These are phyloP conservation scores for Saccharum officinarum DNA, from an alignment of 176 grass and related monocot species.

Conservation along the genomic window DNA sequence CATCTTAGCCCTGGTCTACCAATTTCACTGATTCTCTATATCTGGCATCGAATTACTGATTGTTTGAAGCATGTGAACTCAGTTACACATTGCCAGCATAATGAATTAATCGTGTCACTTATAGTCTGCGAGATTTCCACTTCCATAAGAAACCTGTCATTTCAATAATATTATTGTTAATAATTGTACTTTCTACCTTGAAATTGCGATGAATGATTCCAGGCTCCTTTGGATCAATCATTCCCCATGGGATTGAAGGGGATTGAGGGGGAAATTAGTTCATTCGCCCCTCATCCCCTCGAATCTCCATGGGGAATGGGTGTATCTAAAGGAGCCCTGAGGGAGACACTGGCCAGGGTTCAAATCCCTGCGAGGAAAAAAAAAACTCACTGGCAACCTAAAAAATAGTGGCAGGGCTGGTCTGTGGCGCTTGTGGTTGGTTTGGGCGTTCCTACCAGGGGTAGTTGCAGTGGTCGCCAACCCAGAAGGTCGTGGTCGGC, in stretches of 20 bases:
- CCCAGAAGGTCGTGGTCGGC: no score
- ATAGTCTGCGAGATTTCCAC: not conserved
- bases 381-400: not conserved
- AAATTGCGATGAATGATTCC: not conserved
- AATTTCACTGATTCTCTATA: not conserved
- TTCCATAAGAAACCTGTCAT: not conserved
- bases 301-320: not conserved
- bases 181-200: not conserved
- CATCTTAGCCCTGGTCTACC: not conserved
- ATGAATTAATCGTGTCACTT: not conserved
- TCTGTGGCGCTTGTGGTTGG: not conserved
- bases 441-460: not conserved
- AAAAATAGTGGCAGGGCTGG: not conserved
- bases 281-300: not conserved
- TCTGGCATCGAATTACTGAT: not conserved
- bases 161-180: not conserved
- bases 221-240: not conserved
- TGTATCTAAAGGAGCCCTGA: not conserved
- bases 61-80: not conserved
- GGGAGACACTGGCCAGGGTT: not conserved
- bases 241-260: not conserved
- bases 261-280: not conserved
- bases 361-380: not conserved
- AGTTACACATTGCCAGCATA: not conserved
- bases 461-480: not conserved